These are phyloP conservation scores for Gossypium thurberi DNA, from an alignment of 345 rosid species.

Conservation along the genomic window DNA sequence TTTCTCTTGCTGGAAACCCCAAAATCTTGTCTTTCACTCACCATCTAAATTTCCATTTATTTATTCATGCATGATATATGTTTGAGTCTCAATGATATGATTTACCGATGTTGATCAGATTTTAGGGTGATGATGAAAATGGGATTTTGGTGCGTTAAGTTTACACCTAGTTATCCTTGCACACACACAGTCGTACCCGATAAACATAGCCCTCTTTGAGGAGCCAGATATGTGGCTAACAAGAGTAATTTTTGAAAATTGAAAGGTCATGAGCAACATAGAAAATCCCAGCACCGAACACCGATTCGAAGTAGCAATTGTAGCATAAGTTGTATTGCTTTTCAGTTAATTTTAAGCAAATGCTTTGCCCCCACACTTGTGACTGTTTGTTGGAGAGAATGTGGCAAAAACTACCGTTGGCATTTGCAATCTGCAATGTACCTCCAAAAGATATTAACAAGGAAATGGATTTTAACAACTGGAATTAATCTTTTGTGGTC, in stretches of 20 bases:
- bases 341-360: not conserved
- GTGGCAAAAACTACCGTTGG: not conserved
- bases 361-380: not conserved
- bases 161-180: not conserved
- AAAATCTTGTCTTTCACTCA: not conserved
- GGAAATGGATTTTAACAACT: not conserved
- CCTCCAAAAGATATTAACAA: not conserved
- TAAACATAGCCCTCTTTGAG: not conserved
- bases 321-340: not conserved
- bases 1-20: not conserved
- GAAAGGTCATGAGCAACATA: not conserved
- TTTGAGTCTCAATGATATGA: not conserved
- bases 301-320: not conserved
- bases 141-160: not conserved
- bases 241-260: not conserved
- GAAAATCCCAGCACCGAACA: not conserved
- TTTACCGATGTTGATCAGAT: not conserved
- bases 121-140: not conserved
- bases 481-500: not conserved
- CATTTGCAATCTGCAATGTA: not conserved
- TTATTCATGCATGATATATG: not conserved
- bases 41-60: not conserved
- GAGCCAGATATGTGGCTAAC: not conserved
- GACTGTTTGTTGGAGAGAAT: not conserved
- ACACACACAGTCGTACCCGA: not conserved